Conservation (phyloP, 23 red algal genomes). For the Agarophyton chilense region DNA sequence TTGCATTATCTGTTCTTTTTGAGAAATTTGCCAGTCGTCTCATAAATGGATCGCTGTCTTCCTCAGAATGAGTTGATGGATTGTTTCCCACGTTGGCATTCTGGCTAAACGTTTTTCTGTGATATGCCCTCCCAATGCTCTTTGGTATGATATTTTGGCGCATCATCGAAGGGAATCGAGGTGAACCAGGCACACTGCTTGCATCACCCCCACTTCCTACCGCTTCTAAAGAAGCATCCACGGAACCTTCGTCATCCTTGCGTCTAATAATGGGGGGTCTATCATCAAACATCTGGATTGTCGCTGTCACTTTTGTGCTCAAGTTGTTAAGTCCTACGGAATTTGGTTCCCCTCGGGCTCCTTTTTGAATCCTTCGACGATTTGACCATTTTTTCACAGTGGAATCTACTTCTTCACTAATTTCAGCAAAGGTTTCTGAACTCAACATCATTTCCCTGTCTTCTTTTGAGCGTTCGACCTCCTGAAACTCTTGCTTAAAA, state of each 20-base stretch:
- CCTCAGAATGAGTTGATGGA: background rate
- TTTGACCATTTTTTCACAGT: background rate
- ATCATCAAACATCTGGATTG: conserved; percentile 53
- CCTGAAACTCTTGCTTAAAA: background rate
- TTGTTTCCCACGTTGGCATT: background rate
- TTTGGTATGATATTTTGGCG: conserved; percentile 16
- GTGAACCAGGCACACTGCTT: background rate
- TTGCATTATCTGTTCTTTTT: conserved; percentile 12
- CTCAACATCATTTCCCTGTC: background rate
- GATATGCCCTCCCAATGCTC: conserved; percentile 3
- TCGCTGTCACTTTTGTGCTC: conserved; percentile 27
- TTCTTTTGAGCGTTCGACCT: background rate
- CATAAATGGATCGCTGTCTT: conserved; percentile 18
- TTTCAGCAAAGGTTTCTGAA: background rate
- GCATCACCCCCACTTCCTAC: background rate
- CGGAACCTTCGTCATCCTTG: conserved; percentile 16
- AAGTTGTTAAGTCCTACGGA: background rate
- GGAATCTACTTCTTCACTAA: conserved; percentile 1
- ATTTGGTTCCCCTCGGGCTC: conserved; percentile 3
- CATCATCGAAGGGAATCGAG: conserved; percentile 3
- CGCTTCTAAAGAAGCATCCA: background rate
- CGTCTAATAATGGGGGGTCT: conserved; percentile 30
- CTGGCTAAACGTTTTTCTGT: background rate
- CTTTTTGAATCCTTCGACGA: conserved; percentile 11
- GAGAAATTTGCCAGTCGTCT: conserved; percentile 25